Conservation (phyloP, 441 rosid genomes). For the Biscutella auriculata region DNA sequence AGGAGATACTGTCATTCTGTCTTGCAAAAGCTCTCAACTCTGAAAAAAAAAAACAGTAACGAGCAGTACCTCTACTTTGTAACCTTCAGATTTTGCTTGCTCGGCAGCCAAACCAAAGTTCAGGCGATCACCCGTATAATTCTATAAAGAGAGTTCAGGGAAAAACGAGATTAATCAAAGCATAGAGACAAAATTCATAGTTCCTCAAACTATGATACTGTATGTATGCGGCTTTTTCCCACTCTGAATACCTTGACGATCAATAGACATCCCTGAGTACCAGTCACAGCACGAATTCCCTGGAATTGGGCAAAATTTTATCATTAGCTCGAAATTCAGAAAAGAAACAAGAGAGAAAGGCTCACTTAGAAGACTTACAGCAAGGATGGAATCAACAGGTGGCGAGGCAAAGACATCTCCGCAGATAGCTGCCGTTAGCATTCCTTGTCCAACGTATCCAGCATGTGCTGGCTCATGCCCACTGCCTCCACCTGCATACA, state of each 20-base stretch:
- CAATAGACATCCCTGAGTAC: conserved; percentile 88
- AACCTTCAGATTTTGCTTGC: conserved; percentile 97
- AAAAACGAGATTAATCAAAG: conserved; percentile 5
- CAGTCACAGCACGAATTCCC: conserved; percentile 98
- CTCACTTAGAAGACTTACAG: conserved; percentile 39
- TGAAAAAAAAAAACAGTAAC: conserved; percentile 1
- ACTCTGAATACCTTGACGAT: conserved; percentile 59
- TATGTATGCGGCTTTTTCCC: neutral
- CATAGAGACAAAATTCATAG: neutral
- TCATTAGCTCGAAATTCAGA: conserved; percentile 2
- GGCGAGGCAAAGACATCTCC: conserved; percentile 96
- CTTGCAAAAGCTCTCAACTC: neutral
- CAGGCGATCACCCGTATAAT: conserved; percentile 90
- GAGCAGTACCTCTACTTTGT: conserved; percentile 67
- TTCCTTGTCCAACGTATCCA: conserved; percentile 98
- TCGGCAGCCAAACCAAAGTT: conserved; percentile 99
- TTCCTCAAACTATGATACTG: neutral
- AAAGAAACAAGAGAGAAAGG: neutral
- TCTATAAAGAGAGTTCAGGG: conserved; percentile 38
- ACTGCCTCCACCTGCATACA: conserved; percentile 78
- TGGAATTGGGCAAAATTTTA: conserved; percentile 23
- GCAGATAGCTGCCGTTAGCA: conserved; percentile 92
- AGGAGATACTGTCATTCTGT: conserved; percentile 8
- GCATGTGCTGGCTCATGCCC: conserved; percentile 98
- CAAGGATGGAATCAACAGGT: conserved; percentile 82